These are phyloP conservation scores for Eutypa lata DNA, from an alignment of 2,329 filamentous ascomycete species.

Conservation along the genomic window DNA sequence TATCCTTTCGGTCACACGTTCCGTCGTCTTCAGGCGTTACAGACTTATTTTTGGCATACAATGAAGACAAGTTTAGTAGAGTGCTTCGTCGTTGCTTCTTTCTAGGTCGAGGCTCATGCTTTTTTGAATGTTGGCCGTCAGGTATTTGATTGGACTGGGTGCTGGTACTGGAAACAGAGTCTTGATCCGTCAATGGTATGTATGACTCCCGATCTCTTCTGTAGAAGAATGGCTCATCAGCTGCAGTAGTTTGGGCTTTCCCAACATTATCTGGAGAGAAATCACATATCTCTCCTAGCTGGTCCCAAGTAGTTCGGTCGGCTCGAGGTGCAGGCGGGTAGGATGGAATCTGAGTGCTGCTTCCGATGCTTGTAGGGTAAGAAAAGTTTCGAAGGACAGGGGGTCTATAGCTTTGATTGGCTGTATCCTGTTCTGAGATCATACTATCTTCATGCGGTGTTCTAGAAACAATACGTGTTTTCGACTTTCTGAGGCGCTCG, in stretches of 20 bases:
- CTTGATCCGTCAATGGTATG: constrained; percentile 9
- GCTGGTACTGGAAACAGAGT: constrained; percentile 5
- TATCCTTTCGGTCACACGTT: constrained; percentile 13
- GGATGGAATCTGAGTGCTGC: constrained; percentile 1
- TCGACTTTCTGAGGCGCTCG: constrained; percentile 25
- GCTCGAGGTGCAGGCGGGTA: constrained; percentile 3
- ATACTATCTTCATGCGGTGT: constrained; percentile 14
- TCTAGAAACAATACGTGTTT: constrained; percentile 15
- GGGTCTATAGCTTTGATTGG: constrained; percentile 8
- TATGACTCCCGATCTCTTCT: constrained; percentile 18
- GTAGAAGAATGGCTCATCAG: constrained; percentile 28
- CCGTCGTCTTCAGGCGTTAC: constrained; percentile 21
- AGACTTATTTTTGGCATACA: constrained; percentile 16
- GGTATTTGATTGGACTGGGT: constrained; percentile 4
- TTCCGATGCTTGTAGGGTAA: constrained; percentile 24
- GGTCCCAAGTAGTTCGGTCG: constrained; percentile 22
- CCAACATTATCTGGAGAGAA: constrained; percentile 21
- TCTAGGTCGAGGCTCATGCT: constrained; percentile 12
- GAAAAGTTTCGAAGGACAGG: constrained; percentile 28
- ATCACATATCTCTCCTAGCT: constrained; percentile 25
- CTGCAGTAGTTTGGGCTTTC: constrained; percentile 11
- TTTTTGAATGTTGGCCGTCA: constrained; percentile 4
- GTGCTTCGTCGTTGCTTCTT: constrained; percentile 24
- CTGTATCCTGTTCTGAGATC: constrained; percentile 8
- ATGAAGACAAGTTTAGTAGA: constrained; percentile 15